Base-by-base conservation (phyloP, 1,139 yeast species). In the Trichomonascaceae sp. region DNA sequence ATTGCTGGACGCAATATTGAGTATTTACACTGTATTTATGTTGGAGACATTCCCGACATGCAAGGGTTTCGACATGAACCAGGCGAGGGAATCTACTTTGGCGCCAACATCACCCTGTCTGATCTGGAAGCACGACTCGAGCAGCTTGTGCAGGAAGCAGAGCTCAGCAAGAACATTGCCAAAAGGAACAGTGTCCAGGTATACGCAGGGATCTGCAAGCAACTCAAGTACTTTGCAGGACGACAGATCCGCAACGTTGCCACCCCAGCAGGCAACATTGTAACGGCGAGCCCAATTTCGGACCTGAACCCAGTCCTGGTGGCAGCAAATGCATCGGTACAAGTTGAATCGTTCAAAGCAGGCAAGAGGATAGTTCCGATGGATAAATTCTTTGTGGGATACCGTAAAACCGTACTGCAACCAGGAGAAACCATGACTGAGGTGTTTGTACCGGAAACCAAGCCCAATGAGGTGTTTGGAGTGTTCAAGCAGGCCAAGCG, bases 201-300 rank as follows among this genome's bases (percentile, higher is more conserved):
- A 6, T 64, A 42, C 40, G 34, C 43, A 13, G 60, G 61, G 13
- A 59, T 64, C 26, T 49, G 56, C n/a, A 48, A 54, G 18, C 69
- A 64, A 41, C 49, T 64, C 33, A 62, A 62, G 43, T 56, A 58
- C 40, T 64, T 64, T 46, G 69, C 69, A 1, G 69, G 69, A 1
- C 52, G 68, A 17, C 69, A 65, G 40, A 63, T 64, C 33, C 54
- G 69, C 32, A 64, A 64, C 38, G 69, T 62, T 5, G 69, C 68
- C 11, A 64, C 68, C 4, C 64, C 69, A 1, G 67, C 69, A 1
- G 69, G 69, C 18, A 62, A 62, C 27, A 60, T 64, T 30, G 67
- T 65, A 11, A 64, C 69, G 3, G 69, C 69, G 1, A 62, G 67
- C n/a, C 69, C 69, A 17, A 64, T 64, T 37, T 60, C 69, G 1